These are phyloP conservation scores for Ogataea polymorpha DNA, from an alignment of 805 yeast species.

Conservation along the genomic window DNA sequence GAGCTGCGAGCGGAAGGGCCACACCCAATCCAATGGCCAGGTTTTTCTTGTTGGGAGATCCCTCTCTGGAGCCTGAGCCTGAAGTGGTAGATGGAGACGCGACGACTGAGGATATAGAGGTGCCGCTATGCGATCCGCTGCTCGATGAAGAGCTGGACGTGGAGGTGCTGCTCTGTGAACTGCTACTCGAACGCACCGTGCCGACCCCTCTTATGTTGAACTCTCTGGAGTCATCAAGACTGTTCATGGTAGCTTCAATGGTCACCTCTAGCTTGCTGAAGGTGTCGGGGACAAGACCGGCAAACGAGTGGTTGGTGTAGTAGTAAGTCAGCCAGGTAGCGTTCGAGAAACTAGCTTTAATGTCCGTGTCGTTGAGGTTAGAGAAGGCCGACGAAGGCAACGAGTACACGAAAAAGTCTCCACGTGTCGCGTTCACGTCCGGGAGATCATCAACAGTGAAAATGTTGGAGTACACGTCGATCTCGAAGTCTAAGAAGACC, in stretches of 20 bases:
- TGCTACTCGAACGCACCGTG: conserved; percentile 19
- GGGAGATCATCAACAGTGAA: conserved; percentile 54
- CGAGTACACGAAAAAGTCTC: conserved; percentile 54
- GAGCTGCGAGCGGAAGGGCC: conserved; percentile 64
- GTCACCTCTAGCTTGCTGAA: conserved; percentile 41
- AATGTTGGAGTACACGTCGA: conserved; percentile 50
- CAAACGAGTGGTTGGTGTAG: conserved; percentile 56
- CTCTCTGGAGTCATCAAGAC: conserved; percentile 36
- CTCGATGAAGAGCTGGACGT: conserved; percentile 21
- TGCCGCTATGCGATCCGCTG: not conserved
- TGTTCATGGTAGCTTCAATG: conserved; percentile 39
- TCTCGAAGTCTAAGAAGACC: conserved; percentile 54
- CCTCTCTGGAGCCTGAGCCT: conserved; percentile 25
- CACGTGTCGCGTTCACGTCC: conserved; percentile 66
- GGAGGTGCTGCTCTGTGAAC: conserved; percentile 23
- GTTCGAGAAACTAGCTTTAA: conserved; percentile 42
- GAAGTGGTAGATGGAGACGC: conserved; percentile 5
- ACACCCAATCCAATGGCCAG: conserved; percentile 91
- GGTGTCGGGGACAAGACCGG: conserved; percentile 60
- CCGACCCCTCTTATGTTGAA: conserved; percentile 56
- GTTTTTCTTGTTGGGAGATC: conserved; percentile 35
- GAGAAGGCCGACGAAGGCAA: conserved; percentile 57
- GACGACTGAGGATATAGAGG: conserved; percentile 4
- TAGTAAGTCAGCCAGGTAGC: conserved; percentile 68
- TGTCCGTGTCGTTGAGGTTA: conserved; percentile 45